Conservation (phyloP, 1,284 basidiomycete species). For the Pseudozyma sp. region DNA sequence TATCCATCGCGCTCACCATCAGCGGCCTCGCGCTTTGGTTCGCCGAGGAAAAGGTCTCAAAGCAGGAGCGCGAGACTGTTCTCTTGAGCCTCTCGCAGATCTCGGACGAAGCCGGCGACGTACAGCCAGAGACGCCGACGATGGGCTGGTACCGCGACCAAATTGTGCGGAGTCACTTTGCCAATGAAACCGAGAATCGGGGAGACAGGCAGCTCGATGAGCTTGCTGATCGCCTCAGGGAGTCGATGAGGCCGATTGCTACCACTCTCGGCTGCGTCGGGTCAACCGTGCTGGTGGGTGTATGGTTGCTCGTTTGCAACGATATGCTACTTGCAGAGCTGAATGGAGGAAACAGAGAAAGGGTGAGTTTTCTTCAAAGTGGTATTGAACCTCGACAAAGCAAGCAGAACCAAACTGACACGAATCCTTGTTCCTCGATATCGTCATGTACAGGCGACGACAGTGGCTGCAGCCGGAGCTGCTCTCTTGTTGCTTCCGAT, state of each 20-base stretch:
- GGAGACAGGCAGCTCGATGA: not conserved
- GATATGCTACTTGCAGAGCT: slow-evolving; percentile 5
- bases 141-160: slow-evolving; percentile 31
- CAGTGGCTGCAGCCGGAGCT: not conserved
- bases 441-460: not conserved
- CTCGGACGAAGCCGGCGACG: slow-evolving; percentile 7
- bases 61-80: slow-evolving; percentile 16
- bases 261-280: slow-evolving; percentile 22
- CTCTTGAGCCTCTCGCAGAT: slow-evolving; percentile 3
- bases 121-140: slow-evolving; percentile 30
- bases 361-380: not conserved
- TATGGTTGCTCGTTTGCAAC: slow-evolving; percentile 1
- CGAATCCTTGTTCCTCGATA: not conserved
- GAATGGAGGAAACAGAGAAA: not conserved
- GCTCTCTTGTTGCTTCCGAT: slow-evolving; percentile 1
- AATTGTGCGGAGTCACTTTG: slow-evolving; percentile 10
- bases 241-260: slow-evolving; percentile 28
- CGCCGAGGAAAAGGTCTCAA: slow-evolving; percentile 26
- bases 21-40: slow-evolving; percentile 49
- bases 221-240: slow-evolving; percentile 8
- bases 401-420: not conserved
- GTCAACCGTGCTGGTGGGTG: slow-evolving; percentile 4
- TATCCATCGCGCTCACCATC: slow-evolving; percentile 58
- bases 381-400: not conserved
- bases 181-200: not conserved